These are phyloP conservation scores for Wickerhamiella sorbophila DNA, from an alignment of 805 yeast genomes.

Conservation along the genomic window DNA sequence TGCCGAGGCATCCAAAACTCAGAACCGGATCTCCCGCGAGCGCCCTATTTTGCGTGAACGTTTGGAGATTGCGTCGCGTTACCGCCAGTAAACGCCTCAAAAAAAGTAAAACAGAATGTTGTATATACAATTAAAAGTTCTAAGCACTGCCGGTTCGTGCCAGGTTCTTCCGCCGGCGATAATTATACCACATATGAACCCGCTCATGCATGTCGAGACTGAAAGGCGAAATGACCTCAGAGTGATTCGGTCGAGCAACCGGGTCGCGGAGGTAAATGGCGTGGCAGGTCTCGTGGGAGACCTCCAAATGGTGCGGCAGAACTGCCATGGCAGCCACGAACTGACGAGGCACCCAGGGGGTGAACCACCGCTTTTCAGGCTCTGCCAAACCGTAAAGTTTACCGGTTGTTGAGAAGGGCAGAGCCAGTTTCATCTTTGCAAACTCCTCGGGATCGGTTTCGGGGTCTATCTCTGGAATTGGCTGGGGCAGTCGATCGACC, in stretches of 20 bases:
- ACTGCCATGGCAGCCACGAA: conserved; percentile 87
- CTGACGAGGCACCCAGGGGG: conserved; percentile 94
- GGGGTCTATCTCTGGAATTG: conserved; percentile 32
- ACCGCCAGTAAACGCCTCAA: conserved; percentile 2
- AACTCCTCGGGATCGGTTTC: conserved; percentile 35
- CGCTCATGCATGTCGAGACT: conserved; percentile 71
- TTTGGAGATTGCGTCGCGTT: conserved; percentile 17
- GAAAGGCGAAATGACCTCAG: conserved; percentile 89
- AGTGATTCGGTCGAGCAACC: conserved; percentile 90
- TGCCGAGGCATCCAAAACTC: conserved; percentile 87
- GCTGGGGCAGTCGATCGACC: conserved; percentile 32
- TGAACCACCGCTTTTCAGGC: conserved; percentile 68
- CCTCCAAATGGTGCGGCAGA: conserved; percentile 81
- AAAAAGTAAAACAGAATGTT: neutral
- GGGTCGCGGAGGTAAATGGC: conserved; percentile 96
- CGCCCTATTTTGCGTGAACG: conserved; percentile 23
- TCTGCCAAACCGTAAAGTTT: conserved; percentile 66
- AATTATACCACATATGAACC: conserved; percentile 77
- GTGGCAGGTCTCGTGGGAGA: conserved; percentile 83
- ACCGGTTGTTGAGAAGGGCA: conserved; percentile 35
- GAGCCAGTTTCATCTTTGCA: conserved; percentile 30
- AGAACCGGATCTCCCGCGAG: conserved; percentile 42
- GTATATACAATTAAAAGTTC: conserved; percentile 2
- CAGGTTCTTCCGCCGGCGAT: conserved; percentile 24
- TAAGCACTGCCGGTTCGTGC: conserved; percentile 7